Percentiles rank a stretch among this genome's conserved stretches.
These are phyloP conservation scores for Capsicum pubescens DNA, from an alignment of 257 asterid species.

Conservation along the genomic window DNA sequence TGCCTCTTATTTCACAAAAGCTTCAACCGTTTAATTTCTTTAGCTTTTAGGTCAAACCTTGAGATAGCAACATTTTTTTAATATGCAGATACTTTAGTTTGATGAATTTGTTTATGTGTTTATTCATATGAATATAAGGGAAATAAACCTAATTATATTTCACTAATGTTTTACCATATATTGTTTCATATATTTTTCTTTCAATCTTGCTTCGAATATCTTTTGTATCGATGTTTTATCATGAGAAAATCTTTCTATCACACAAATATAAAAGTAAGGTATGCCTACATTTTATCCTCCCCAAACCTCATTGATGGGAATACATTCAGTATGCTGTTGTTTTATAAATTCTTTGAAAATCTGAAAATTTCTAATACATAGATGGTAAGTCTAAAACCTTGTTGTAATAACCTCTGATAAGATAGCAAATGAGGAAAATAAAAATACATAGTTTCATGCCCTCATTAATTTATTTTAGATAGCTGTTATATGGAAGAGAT, in stretches of 20 bases:
- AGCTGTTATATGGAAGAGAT: too few relatives aligned
- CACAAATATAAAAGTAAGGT: background rate
- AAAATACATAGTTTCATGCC: too few relatives aligned
- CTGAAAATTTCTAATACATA: background rate
- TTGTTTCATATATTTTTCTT: background rate
- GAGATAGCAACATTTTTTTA: background rate
- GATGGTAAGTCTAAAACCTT: background rate
- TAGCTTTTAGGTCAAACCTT: conserved; percentile 50
- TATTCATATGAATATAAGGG: background rate
- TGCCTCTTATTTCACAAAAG: conserved; percentile 41
- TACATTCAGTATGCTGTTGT: too few relatives aligned
- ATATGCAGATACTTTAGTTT: background rate
- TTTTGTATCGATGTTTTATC: background rate
- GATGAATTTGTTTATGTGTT: background rate
- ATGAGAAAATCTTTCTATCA: background rate
- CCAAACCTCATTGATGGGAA: too few relatives aligned
- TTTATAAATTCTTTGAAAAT: background rate
- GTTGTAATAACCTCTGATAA: background rate
- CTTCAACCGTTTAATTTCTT: conserved; percentile 33
- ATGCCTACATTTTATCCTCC: too few relatives aligned
- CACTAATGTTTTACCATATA: background rate
- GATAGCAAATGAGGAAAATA: background rate
- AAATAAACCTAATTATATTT: background rate
- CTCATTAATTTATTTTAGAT: background rate
- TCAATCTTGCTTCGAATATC: background rate